A percentile compares a stretch with the other conserved stretches of the same genome.
phyloP scores from a whole-genome alignment of 768 basidiomycete genomes.

The Suillus clintonianus region DNA sequence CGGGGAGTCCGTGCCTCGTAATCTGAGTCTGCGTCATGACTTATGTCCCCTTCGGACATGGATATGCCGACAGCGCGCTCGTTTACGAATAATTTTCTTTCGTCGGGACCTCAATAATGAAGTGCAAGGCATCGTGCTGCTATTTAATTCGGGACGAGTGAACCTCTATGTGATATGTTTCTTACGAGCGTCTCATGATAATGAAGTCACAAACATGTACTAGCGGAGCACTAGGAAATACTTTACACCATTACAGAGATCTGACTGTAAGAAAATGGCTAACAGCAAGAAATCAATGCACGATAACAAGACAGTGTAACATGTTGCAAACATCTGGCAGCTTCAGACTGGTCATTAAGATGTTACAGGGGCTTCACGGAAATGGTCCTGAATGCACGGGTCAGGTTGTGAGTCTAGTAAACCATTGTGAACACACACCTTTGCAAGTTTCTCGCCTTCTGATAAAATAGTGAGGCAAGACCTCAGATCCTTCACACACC shows the following conservation, averaged over 20 bases:
- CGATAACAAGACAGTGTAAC: neutral
- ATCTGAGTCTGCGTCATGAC: neutral
- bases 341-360: neutral
- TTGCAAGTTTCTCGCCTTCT: neutral
- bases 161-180: neutral
- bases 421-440: neutral
- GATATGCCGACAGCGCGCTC: neutral
- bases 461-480: neutral
- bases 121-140: neutral
- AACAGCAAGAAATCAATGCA: neutral
- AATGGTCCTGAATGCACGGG: neutral
- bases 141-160: neutral
- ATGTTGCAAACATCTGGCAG: neutral
- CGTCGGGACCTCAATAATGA: neutral
- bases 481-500: neutral
- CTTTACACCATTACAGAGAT: no score
- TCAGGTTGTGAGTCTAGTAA: neutral
- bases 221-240: neutral
- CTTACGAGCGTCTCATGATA: neutral
- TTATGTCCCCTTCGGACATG: neutral
- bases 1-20: constrained; percentile 22
- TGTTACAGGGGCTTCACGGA: neutral
- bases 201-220: neutral
- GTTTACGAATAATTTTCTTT: neutral
- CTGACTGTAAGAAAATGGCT: no score